Percentiles rank a stretch among this genome's conserved stretches.
Evolutionary conservation across 495 filamentous ascomycete species (phyloP).

Genomic region (Podospora appendiculata): DNA sequence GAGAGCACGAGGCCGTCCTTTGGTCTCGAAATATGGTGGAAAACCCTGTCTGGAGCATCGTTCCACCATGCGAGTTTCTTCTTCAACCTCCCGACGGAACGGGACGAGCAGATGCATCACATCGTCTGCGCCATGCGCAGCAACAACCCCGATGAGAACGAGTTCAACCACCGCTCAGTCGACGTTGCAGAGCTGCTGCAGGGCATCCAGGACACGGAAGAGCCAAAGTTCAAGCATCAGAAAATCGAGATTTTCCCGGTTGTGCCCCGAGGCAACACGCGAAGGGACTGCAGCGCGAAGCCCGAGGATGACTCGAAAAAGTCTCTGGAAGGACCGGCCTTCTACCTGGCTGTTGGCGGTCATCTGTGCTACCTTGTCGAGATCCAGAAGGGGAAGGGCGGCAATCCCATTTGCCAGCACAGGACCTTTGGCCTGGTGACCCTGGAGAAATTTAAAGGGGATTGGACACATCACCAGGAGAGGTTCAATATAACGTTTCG

Average conservation of each 20-base stretch:
- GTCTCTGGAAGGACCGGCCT: constrained; percentile 72
- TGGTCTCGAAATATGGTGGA: constrained; percentile 80
- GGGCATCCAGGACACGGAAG: constrained; percentile 55
- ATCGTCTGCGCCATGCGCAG: constrained; percentile 55
- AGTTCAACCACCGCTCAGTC: constrained; percentile 48
- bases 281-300: constrained; percentile 37
- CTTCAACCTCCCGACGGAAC: constrained; percentile 63
- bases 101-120: constrained; percentile 64
- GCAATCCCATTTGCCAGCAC: constrained; percentile 36
- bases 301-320: constrained; percentile 39
- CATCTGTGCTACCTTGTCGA: constrained; percentile 78
- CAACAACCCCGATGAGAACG: constrained; percentile 23
- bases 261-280: constrained; percentile 59
- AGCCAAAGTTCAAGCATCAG: constrained; percentile 59
- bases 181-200: constrained; percentile 58
- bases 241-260: constrained; percentile 78
- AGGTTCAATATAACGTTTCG: constrained; percentile 80
- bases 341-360: constrained; percentile 78
- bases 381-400: constrained; percentile 39
- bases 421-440: constrained; percentile 64
- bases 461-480: constrained; percentile 57
- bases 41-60: constrained; percentile 47
- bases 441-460: constrained; percentile 41
- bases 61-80: constrained; percentile 50
- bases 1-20: constrained; percentile 74